Percentiles rank a stretch among this genome's conserved stretches.
These are phyloP conservation scores for Flaveria floridana DNA, from an alignment of 140 eudicot species.

Conservation along the genomic window DNA sequence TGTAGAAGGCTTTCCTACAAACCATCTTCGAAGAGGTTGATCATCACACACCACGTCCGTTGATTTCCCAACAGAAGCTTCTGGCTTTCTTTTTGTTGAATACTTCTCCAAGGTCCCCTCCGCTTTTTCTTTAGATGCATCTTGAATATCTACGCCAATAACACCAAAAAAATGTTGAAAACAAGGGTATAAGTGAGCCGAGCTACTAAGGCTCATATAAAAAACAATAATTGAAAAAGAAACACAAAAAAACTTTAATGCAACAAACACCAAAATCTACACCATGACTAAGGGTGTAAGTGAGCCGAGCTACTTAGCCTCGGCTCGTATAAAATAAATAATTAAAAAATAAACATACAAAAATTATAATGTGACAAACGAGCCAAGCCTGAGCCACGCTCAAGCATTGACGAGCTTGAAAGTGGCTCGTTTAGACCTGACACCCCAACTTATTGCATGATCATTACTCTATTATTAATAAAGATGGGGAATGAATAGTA, in stretches of 20 bases:
- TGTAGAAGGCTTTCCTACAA: slow-evolving; percentile 52
- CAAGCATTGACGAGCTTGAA: neutral
- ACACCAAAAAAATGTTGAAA: slow-evolving; percentile 8
- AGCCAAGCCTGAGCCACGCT: neutral
- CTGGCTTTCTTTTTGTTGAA: slow-evolving; percentile 28
- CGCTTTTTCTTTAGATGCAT: slow-evolving; percentile 30
- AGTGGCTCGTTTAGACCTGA: neutral
- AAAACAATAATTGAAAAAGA: neutral
- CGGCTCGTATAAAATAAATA: neutral
- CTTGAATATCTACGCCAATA: slow-evolving; percentile 39
- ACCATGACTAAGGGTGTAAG: neutral
- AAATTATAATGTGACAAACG: neutral
- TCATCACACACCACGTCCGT: slow-evolving; percentile 42
- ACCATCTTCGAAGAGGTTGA: slow-evolving; percentile 63
- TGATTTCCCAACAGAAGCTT: slow-evolving; percentile 27
- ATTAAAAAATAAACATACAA: neutral
- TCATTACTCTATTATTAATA: neutral
- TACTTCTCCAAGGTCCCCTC: slow-evolving; percentile 27
- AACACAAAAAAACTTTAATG: neutral
- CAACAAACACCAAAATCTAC: neutral
- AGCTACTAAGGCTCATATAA: neutral
- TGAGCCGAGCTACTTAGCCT: neutral
- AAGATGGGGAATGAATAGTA: no score
- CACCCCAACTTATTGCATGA: neutral
- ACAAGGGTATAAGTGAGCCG: neutral